phyloP scores from a whole-genome alignment of 306 rosid species.

The Begonia fuchsioides region DNA sequence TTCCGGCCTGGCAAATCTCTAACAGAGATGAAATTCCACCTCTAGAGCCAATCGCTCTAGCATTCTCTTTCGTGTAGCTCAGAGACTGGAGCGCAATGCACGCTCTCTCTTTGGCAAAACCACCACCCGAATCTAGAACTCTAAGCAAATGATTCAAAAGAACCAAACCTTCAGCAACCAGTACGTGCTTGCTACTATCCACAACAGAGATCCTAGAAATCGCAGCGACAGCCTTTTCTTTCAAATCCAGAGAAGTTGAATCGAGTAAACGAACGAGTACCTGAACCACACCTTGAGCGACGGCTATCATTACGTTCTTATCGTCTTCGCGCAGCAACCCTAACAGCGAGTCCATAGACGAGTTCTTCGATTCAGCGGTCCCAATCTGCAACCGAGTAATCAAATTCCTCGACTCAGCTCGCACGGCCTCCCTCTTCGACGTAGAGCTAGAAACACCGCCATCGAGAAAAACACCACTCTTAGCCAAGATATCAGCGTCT shows the following conservation, averaged over 20 bases:
- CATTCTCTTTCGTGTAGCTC: constrained; percentile 59
- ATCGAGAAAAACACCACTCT: constrained; percentile 60
- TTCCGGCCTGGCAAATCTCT: constrained; percentile 76
- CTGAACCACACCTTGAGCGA: constrained; percentile 85
- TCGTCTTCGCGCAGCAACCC: constrained; percentile 48
- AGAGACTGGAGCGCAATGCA: constrained; percentile 56
- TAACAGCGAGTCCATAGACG: constrained; percentile 51
- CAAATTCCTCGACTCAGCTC: constrained; percentile 56
- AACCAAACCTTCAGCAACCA: constrained; percentile 59
- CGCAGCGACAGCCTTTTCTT: constrained; percentile 60
- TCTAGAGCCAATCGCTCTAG: constrained; percentile 66
- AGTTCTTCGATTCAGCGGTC: constrained; percentile 25
- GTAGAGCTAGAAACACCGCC: constrained; percentile 17
- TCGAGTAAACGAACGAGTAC: constrained; percentile 61
- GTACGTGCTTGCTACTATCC: constrained; percentile 37
- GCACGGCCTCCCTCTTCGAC: constrained; percentile 41
- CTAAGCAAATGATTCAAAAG: constrained; percentile 63
- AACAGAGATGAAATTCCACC: constrained; percentile 81
- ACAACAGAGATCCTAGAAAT: constrained; percentile 60
- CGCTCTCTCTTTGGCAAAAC: constrained; percentile 57
- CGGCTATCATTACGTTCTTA: constrained; percentile 71
- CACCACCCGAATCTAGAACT: constrained; percentile 70
- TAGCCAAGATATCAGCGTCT: constrained; percentile 55
- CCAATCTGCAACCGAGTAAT: constrained; percentile 74
- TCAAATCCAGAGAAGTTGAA: constrained; percentile 32